Evolutionary conservation across 1,284 basidiomycete species (phyloP).

Genomic region (Lentinula novae-zelandiae): DNA sequence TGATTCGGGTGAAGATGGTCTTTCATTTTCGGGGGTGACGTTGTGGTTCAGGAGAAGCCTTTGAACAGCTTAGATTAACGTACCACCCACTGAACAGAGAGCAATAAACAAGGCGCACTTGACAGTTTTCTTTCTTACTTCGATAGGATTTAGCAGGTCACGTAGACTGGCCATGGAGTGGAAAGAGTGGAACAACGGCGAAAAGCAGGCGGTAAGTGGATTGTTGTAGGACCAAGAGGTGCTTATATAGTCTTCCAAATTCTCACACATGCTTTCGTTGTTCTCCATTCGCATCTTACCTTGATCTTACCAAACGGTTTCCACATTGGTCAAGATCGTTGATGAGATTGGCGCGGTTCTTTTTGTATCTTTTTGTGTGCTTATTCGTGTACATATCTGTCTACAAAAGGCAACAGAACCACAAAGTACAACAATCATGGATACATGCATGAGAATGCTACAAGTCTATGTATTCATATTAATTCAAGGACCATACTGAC

Average conservation of each 20-base stretch:
- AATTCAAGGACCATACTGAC: slow-evolving; percentile 2
- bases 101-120: neutral
- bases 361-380: neutral
- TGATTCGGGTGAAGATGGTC: slow-evolving; percentile 24
- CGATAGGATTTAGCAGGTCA: slow-evolving; percentile 52
- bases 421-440: neutral
- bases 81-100: neutral
- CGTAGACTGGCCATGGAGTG: slow-evolving; percentile 49
- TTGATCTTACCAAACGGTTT: neutral
- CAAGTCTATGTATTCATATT: neutral
- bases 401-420: neutral
- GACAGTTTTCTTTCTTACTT: slow-evolving; percentile 23
- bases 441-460: slow-evolving; percentile 1
- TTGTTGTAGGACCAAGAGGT: slow-evolving; percentile 4
- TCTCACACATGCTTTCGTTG: slow-evolving; percentile 4
- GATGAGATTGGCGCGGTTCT: slow-evolving; percentile 5
- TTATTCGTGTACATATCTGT: slow-evolving; percentile 1
- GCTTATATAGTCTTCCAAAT: slow-evolving; percentile 4
- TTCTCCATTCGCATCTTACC: neutral
- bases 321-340: neutral
- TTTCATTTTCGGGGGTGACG: slow-evolving; percentile 21
- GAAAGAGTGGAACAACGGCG: neutral
- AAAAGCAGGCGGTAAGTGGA: neutral
- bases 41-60: slow-evolving; percentile 21
- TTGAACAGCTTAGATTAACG: slow-evolving; percentile 9